Percentiles rank a stretch among this genome's conserved stretches.
Evolutionary conservation across 129 eudicot genomes (phyloP).

Genomic region (Saposhnikovia divaricata): DNA sequence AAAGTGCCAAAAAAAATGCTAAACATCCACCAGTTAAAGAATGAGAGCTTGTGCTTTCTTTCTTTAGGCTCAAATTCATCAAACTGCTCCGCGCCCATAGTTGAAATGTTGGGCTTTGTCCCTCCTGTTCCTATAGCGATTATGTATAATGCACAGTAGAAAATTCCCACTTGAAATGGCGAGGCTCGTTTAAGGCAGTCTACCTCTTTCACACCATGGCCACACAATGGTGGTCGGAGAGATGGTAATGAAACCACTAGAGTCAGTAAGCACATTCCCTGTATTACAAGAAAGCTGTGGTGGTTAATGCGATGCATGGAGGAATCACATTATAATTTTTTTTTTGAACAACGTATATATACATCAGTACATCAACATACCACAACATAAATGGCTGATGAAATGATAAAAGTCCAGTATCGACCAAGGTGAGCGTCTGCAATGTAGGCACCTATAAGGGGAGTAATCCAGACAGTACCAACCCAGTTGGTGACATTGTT

Average conservation of each 20-base stretch:
- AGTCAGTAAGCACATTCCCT: slow-evolving; percentile 61
- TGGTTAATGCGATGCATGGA: neutral
- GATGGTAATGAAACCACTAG: slow-evolving; percentile 41
- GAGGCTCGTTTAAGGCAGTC: slow-evolving; percentile 46
- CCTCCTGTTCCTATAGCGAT: slow-evolving; percentile 70
- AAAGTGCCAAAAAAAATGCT: slow-evolving; percentile 57
- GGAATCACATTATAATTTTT: too few relatives aligned
- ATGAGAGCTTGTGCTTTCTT: slow-evolving; percentile 46
- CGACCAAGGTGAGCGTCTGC: slow-evolving; percentile 56
- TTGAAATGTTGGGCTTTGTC: slow-evolving; percentile 75
- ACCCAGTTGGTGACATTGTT: slow-evolving; percentile 69
- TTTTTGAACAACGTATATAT: too few relatives aligned
- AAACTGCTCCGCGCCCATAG: slow-evolving; percentile 66
- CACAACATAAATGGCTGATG: slow-evolving; percentile 39
- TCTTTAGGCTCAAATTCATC: slow-evolving; percentile 59
- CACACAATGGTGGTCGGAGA: slow-evolving; percentile 51
- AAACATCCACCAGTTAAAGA: slow-evolving; percentile 88
- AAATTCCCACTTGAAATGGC: slow-evolving; percentile 36
- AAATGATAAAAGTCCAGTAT: slow-evolving; percentile 60
- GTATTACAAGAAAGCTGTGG: neutral
- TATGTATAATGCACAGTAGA: slow-evolving; percentile 54
- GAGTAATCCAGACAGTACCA: slow-evolving; percentile 63
- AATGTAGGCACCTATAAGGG: slow-evolving; percentile 60
- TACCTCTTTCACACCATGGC: slow-evolving; percentile 20
- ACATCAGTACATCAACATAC: slow-evolving; percentile 12